These are phyloP conservation scores for Calcarisporium arbuscula DNA, from an alignment of 2,329 filamentous ascomycete species.

Conservation along the genomic window DNA sequence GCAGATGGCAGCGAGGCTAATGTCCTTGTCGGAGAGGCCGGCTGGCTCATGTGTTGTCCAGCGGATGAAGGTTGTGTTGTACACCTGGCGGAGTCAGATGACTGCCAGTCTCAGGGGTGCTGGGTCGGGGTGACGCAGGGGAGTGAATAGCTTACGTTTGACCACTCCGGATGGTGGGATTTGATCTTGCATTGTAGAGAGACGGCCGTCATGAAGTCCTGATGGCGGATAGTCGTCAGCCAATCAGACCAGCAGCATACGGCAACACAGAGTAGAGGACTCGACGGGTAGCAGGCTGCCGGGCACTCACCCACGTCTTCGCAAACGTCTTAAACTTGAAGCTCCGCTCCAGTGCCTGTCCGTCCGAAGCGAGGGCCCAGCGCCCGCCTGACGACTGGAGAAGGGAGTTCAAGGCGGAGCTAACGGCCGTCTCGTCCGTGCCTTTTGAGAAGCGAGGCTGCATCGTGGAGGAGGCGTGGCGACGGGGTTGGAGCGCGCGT, in stretches of 20 bases:
- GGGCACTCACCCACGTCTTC: conserved; percentile 53
- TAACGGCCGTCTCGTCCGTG: conserved; percentile 33
- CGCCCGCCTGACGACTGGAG: conserved; percentile 31
- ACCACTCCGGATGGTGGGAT: conserved; percentile 73
- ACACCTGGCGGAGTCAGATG: too few relatives aligned
- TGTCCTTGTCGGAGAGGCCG: conserved; percentile 59
- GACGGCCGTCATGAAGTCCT: conserved; percentile 72
- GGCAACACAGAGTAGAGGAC: background rate
- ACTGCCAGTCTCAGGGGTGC: background rate
- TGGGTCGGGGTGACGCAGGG: background rate
- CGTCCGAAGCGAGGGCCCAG: conserved; percentile 46
- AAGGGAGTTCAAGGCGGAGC: conserved; percentile 30
- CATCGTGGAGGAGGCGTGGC: conserved; percentile 13
- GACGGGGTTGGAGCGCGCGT: too few relatives aligned
- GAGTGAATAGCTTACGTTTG: conserved; percentile 47
- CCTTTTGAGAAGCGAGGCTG: conserved; percentile 38
- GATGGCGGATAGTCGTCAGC: background rate
- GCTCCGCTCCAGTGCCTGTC: conserved; percentile 50
- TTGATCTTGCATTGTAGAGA: conserved; percentile 60
- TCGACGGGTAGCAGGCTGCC: background rate
- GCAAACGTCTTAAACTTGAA: conserved; percentile 61
- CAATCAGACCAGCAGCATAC: background rate
- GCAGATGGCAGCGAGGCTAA: conserved; percentile 55
- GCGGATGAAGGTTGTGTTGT: conserved; percentile 62
- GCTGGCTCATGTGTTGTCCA: conserved; percentile 67